These are phyloP conservation scores for Pyricularia sp. DNA, from an alignment of 2,329 filamentous ascomycete species.

Conservation along the genomic window DNA sequence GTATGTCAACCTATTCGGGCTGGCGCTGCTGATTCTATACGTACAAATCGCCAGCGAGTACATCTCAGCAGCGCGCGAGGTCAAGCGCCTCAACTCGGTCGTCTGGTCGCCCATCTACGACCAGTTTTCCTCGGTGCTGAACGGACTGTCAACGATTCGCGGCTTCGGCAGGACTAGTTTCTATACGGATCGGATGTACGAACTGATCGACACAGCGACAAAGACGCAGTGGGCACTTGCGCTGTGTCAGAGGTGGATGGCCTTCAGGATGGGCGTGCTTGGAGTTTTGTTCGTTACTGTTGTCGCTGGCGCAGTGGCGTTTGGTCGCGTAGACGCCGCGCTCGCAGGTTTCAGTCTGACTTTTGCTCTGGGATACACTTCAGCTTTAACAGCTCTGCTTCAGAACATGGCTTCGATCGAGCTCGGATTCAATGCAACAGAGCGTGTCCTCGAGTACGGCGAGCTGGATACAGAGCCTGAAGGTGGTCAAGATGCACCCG, in stretches of 20 bases:
- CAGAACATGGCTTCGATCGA: conserved; percentile 23
- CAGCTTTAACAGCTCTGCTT: conserved; percentile 19
- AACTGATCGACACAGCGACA: conserved; percentile 18
- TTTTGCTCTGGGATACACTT: conserved; percentile 24
- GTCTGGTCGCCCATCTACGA: conserved; percentile 28
- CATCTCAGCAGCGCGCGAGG: conserved; percentile 23
- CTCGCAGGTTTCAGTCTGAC: conserved; percentile 26
- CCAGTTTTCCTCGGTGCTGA: conserved; percentile 25
- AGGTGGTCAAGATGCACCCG: conserved; percentile 20
- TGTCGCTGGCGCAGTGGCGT: conserved; percentile 21
- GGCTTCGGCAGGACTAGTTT: conserved; percentile 22
- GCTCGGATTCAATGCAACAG: conserved; percentile 27
- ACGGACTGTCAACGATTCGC: conserved; percentile 27
- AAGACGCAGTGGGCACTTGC: conserved; percentile 20
- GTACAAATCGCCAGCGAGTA: conserved; percentile 20
- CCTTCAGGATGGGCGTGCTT: conserved; percentile 24
- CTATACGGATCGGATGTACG: conserved; percentile 22
- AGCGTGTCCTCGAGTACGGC: conserved; percentile 30
- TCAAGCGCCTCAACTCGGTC: conserved; percentile 27
- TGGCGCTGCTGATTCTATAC: conserved; percentile 21
- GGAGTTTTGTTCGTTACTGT: conserved; percentile 24
- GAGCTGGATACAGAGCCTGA: conserved; percentile 24
- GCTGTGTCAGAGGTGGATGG: conserved; percentile 21
- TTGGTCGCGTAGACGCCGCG: conserved; percentile 23
- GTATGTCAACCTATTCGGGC: conserved; percentile 22